Evolutionary conservation across 2,329 filamentous ascomycete species (phyloP), one percentile per base, ranked within the genome.

Genomic region (Aspergillus unguis): DNA sequence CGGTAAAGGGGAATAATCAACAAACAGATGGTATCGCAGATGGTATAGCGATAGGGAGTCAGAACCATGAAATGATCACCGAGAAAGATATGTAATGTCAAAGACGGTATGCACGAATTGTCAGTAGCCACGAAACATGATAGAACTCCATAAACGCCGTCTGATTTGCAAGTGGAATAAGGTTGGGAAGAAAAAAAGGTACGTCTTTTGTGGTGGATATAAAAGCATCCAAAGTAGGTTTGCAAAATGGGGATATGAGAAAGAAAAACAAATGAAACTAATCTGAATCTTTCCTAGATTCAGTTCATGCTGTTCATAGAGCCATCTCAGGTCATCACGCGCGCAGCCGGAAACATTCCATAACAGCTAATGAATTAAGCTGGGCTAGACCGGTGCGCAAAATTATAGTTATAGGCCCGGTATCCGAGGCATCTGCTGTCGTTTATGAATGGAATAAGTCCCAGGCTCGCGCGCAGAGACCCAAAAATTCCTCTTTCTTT

Each of bases 401-500:
- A 17, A 17, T 17, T 17, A 17, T 17, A 23, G 29, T 28, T 35
- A 11, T 17, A 28, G 26, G 25, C 29, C 29, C 32, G 31, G 44
- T 8, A 25, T 26, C 35, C 28, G 8, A 25, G 25, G 6, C 5
- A 41, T 28, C 11, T 9, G 33, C 33, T 29, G 5, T 10, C 3
- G 9, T 50, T 83, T 75, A 96, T 57, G 91, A 96, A 77, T 97
- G 94, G 73, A 97, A 96, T 28, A 99, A 74, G 75, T 99, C 94
- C 94, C 94, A 99, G 6, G 94, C 94, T 65, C 90, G 81, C 61
- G 90, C 85, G 69, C 92, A 96, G 45, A 97, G 76, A 51, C 82
- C 79, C 58, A 99, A 77, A 67, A 99, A 99, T 70, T 96, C 90
- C 40, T 96, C 91, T 68, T 91, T 91, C 83, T 97, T 97, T 66